Evolutionary conservation across 176 grass and related monocot species (phyloP).

Genomic region (Aechmea fasciata): DNA sequence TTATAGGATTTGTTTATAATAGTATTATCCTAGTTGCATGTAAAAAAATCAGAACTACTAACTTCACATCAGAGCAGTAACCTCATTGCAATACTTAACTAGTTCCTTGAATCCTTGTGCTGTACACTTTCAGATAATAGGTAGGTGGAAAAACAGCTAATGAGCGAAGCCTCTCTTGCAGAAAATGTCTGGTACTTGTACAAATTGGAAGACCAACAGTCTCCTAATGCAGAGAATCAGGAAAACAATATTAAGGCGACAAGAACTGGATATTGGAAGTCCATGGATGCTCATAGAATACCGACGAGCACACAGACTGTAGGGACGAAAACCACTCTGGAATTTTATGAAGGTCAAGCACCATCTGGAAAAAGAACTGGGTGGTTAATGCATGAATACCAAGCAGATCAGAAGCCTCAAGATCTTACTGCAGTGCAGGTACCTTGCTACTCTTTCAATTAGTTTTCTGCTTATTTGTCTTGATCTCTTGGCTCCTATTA

Average conservation of each 20-base stretch:
- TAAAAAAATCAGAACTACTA: too few relatives aligned
- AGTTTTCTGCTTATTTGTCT: not conserved
- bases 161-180: slow-evolving; percentile 16
- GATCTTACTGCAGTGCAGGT: slow-evolving; percentile 32
- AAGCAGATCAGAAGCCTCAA: slow-evolving; percentile 20
- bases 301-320: slow-evolving; percentile 13
- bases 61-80: not conserved
- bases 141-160: slow-evolving; percentile 11
- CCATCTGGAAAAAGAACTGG: slow-evolving; percentile 30
- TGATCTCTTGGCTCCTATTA: not conserved
- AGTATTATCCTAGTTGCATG: too few relatives aligned
- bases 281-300: slow-evolving; percentile 16
- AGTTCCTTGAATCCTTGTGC: not conserved
- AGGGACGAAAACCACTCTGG: slow-evolving; percentile 31
- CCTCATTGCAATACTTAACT: not conserved
- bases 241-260: slow-evolving; percentile 17
- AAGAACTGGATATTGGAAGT: slow-evolving; percentile 39
- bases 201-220: slow-evolving; percentile 9
- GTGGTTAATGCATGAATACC: slow-evolving; percentile 55
- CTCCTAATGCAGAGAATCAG: not conserved
- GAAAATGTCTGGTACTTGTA: slow-evolving; percentile 31
- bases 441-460: slow-evolving; percentile 10
- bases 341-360: slow-evolving; percentile 38
- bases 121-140: not conserved
- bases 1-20: too few relatives aligned